These are phyloP conservation scores for Colletotrichum karsti DNA, from an alignment of 2,329 filamentous ascomycete species.

Conservation along the genomic window DNA sequence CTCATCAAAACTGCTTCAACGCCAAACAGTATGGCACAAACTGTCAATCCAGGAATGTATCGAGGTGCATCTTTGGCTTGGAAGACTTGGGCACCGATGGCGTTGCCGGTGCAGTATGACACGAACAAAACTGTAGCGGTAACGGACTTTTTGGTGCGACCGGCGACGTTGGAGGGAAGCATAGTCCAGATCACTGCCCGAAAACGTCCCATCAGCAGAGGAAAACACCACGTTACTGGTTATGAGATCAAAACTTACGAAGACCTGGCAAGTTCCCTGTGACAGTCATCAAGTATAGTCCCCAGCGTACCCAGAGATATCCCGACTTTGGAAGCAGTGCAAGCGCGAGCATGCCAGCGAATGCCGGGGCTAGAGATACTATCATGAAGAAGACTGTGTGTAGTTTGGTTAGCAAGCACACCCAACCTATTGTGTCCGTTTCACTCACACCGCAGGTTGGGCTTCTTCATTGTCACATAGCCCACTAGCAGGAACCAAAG, in stretches of 20 bases:
- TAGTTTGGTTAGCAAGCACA: neutral
- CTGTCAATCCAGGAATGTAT: fast-evolving
- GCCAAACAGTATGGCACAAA: neutral
- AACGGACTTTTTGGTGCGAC: neutral
- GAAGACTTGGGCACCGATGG: neutral
- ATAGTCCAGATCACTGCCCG: neutral
- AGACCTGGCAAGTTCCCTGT: neutral
- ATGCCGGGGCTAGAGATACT: neutral
- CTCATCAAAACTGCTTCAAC: fast-evolving
- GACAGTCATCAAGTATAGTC: neutral
- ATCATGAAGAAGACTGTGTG: neutral
- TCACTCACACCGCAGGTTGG: neutral
- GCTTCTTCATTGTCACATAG: neutral
- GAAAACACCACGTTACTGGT: no score
- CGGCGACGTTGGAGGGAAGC: neutral
- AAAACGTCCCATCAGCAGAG: no score
- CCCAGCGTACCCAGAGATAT: neutral
- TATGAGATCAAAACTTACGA: no score
- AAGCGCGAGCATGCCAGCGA: neutral
- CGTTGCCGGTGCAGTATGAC: neutral
- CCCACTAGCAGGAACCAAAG: neutral
- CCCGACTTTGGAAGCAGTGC: neutral
- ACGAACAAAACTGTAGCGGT: neutral
- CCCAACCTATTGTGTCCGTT: no score
- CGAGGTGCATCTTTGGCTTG: fast-evolving